These are phyloP conservation scores for Volvox reticuliferus DNA, from an alignment of 139 green algal genomes.

Conservation along the genomic window DNA sequence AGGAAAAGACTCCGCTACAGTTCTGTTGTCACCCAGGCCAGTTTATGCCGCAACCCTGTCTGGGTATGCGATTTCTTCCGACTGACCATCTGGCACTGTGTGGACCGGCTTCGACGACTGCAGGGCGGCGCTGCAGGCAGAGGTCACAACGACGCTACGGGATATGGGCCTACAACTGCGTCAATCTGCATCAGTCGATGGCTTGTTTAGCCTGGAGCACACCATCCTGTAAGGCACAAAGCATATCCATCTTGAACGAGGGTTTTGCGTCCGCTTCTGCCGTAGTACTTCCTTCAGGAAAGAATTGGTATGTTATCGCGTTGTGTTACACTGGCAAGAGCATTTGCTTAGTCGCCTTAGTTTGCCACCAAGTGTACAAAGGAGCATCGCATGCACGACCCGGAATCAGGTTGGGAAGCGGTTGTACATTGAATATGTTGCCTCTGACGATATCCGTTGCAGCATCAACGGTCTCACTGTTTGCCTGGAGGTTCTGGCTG, in stretches of 20 bases:
- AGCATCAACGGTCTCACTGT: conserved; percentile 43
- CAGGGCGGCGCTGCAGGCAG: conserved; percentile 11
- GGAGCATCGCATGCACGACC: no score
- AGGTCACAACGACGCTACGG: conserved; percentile 15
- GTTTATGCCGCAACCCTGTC: background rate
- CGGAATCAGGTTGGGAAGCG: no score
- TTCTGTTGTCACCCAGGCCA: no score
- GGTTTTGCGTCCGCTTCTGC: background rate
- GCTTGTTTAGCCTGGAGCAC: conserved; percentile 29
- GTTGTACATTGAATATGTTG: background rate
- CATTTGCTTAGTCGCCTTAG: no score
- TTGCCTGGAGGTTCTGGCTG: conserved; percentile 37
- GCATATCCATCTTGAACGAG: no score
- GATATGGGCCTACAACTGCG: conserved; percentile 21
- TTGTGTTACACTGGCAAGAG: no score
- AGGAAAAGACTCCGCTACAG: no score
- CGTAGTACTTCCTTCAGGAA: no score
- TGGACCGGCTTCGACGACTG: background rate
- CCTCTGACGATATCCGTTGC: background rate
- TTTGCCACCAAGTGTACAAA: no score
- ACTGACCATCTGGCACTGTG: no score
- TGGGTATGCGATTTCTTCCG: background rate
- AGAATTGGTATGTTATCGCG: no score
- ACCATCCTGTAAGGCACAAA: conserved; percentile 1
- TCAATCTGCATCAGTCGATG: conserved; percentile 4